Base-by-base conservation (phyloP, 768 basidiomycete species). In the Tubosaeta sp. region DNA sequence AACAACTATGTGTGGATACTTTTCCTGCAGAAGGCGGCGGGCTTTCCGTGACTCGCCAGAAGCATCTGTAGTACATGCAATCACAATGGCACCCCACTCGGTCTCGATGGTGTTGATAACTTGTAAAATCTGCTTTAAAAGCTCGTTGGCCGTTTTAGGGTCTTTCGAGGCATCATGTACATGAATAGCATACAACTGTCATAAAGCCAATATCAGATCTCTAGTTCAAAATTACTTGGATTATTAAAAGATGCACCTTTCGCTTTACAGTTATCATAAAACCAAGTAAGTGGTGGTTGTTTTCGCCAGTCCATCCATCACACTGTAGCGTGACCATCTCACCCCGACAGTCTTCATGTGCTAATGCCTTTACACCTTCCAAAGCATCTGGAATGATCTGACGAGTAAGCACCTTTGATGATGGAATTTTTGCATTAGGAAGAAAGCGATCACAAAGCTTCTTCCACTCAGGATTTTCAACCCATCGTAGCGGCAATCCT, bases 251-350 rank as follows among this genome's bases (percentile, higher is more conserved):
- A 19, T 19, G 46, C 45, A 67, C 63, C 52, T 68, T 54, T 22
- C 47, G 12, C 27, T 36, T 58, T 11, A 44, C 48, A 2, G 59
- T 60, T 16, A 68, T 51, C 67, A 72, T 71, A 38, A 69, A 71
- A 8, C 62, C 71, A 55, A 70, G 47, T 9, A 69, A 48, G 53
- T 70, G 71, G 25, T 63, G 57, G 32, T 51, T 27, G 43, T 73
- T 72, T 10, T 51, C 7, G 0, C 69, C 72, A 6, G 63, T 68
- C 73, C 71, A 73, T 9, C 73, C 68, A 62, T 73, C 69, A 36
- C 55, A 59, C 52, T 73, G 71, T 21, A 68, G 16, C 2, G 67
- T 72, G 7, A 42, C 64, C 13, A 58, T 30, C 2, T 44, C 31
- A 5, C 67, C 65, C 18, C 19, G 6, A 29, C 46, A 34, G 6